A percentile compares a stretch with the other conserved stretches of the same genome.
Conservation (phyloP, 306 rosid species). For the Lablab purpureus region DNA sequence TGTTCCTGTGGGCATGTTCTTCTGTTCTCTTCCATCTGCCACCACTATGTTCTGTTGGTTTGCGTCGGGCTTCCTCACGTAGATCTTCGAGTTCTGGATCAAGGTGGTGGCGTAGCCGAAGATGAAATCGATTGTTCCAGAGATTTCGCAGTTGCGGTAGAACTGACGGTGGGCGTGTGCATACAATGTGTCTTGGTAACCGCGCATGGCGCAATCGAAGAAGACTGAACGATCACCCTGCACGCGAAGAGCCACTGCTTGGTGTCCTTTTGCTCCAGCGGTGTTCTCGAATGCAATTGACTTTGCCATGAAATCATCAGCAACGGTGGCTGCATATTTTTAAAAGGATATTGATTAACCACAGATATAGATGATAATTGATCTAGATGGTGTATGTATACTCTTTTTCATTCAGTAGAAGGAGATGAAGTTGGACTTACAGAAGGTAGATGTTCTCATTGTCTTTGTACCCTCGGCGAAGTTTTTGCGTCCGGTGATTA, state of each 20-base stretch:
- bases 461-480: constrained; percentile 49
- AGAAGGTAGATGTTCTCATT: constrained; percentile 56
- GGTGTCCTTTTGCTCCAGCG: constrained; percentile 67
- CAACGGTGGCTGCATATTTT: constrained; percentile 44
- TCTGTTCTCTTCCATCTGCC: constrained; percentile 50
- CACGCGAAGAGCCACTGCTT: constrained; percentile 75
- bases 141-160: constrained; percentile 72
- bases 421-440: constrained; percentile 40
- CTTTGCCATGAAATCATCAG: constrained; percentile 58
- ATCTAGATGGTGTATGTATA: no score
- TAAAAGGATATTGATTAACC: no score
- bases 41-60: constrained; percentile 52
- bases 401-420: no score
- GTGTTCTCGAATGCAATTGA: constrained; percentile 71
- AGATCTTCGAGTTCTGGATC: constrained; percentile 62
- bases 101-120: constrained; percentile 59
- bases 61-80: constrained; percentile 58
- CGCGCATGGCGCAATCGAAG: constrained; percentile 61
- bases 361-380: no score
- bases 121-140: constrained; percentile 76
- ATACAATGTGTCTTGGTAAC: constrained; percentile 74
- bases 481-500: constrained; percentile 67
- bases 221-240: constrained; percentile 57
- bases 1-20: constrained; percentile 34
- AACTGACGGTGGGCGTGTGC: constrained; percentile 62